Percentiles rank a stretch among this genome's conserved stretches.
phyloP scores from a whole-genome alignment of 495 filamentous ascomycete genomes.

The Aspergillus kassunensis region DNA sequence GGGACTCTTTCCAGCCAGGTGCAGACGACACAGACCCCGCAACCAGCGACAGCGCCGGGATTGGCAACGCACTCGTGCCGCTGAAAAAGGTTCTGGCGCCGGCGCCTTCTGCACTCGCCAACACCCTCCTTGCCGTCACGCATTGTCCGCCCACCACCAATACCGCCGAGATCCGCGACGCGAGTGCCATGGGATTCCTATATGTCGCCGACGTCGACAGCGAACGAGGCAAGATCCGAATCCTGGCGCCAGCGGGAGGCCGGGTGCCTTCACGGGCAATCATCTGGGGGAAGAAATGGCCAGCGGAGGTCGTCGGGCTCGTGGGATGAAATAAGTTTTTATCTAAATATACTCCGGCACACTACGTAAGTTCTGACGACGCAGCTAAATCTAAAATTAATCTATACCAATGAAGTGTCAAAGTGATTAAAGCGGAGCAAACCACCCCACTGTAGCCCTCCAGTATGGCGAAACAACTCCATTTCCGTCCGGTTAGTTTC shows the following conservation, averaged over 20 bases:
- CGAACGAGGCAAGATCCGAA: conserved; percentile 72
- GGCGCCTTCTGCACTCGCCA: conserved; percentile 35
- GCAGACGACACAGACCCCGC: conserved; percentile 29
- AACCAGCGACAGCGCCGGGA: conserved; percentile 10
- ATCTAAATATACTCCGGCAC: conserved; percentile 1
- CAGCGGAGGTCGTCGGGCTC: conserved; percentile 46
- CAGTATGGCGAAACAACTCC: neutral
- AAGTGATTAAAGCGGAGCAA: conserved; percentile 1
- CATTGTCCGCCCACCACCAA: conserved; percentile 62
- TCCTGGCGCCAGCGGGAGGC: conserved; percentile 77
- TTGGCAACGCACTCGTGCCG: conserved; percentile 18
- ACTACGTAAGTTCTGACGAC: conserved; percentile 5
- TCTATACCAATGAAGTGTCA: conserved; percentile 1
- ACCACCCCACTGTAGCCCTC: neutral
- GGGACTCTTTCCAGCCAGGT: conserved; percentile 47
- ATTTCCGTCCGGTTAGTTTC: neutral
- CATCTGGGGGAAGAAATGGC: conserved; percentile 57
- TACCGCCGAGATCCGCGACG: conserved; percentile 70
- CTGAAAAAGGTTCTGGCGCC: conserved; percentile 37
- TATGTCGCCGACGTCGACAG: conserved; percentile 89
- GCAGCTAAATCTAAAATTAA: conserved; percentile 10
- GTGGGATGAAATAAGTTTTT: conserved; percentile 33
- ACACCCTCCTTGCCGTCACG: conserved; percentile 76
- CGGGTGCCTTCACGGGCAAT: conserved; percentile 73
- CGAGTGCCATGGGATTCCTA: conserved; percentile 86